A percentile compares a stretch with the other conserved stretches of the same genome.
Evolutionary conservation across 2,329 filamentous ascomycete genomes (phyloP).

Genomic region (Colletotrichum cereale): DNA sequence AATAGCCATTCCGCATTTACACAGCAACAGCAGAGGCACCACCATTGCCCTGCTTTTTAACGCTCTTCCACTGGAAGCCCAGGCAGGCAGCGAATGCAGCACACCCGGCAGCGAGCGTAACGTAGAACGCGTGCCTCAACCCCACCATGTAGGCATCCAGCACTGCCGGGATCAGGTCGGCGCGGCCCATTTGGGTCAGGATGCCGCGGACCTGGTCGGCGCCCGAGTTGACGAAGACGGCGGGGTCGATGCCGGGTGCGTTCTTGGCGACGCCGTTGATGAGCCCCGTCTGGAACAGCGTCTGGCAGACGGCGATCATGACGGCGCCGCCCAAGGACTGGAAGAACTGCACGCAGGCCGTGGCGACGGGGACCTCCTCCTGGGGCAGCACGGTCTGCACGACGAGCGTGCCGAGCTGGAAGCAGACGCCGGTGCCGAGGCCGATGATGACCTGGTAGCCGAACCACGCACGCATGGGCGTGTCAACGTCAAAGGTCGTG

Average conservation of each 20-base stretch:
- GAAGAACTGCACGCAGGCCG: conserved; percentile 69
- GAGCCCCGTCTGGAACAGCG: conserved; percentile 75
- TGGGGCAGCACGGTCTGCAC: conserved; percentile 65
- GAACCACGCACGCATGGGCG: conserved; percentile 64
- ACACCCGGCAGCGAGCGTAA: conserved; percentile 61
- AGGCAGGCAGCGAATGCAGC: conserved; percentile 59
- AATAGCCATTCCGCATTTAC: background rate
- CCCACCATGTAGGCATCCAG: conserved; percentile 63
- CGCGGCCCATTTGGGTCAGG: conserved; percentile 55
- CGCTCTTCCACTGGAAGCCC: conserved; percentile 65
- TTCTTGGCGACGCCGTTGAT: conserved; percentile 61
- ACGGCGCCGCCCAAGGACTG: conserved; percentile 75
- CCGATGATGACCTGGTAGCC: conserved; percentile 70
- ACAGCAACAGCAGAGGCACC: conserved; percentile 44
- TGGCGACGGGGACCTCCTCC: conserved; percentile 63
- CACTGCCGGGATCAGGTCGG: conserved; percentile 57
- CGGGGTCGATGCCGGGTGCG: conserved; percentile 60
- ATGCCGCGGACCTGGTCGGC: conserved; percentile 63
- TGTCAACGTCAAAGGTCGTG: conserved; percentile 63
- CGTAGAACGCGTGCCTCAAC: conserved; percentile 64
- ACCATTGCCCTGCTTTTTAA: conserved; percentile 58
- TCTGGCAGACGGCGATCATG: conserved; percentile 74
- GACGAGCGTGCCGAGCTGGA: conserved; percentile 62
- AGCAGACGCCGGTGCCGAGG: conserved; percentile 63
- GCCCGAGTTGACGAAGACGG: conserved; percentile 64